These are phyloP conservation scores for Kregervanrija delftensis DNA, from an alignment of 805 yeast genomes.

Conservation along the genomic window DNA sequence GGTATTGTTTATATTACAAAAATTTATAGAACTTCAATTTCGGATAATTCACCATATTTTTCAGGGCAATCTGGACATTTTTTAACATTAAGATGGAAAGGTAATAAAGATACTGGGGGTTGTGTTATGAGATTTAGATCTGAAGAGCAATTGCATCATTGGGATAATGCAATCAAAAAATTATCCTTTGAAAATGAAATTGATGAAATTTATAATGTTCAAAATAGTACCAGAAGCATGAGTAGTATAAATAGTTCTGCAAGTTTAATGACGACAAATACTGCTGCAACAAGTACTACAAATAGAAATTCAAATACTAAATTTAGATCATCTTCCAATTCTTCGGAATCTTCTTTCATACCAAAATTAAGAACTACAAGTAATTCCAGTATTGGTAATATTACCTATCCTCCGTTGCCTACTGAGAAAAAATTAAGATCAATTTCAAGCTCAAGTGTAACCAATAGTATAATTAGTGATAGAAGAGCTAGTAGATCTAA, in stretches of 20 bases:
- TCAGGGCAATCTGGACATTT: slow-evolving; percentile 39
- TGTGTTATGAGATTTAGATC: slow-evolving; percentile 75
- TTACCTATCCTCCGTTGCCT: slow-evolving; percentile 20
- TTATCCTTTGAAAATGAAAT: slow-evolving; percentile 22
- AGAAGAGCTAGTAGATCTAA: slow-evolving; percentile 4
- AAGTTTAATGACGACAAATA: slow-evolving; percentile 6
- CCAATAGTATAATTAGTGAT: background rate
- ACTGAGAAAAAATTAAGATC: slow-evolving; percentile 26
- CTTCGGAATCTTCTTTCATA: slow-evolving; percentile 16
- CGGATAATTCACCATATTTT: slow-evolving; percentile 26
- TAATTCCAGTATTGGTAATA: slow-evolving; percentile 15
- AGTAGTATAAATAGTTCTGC: slow-evolving; percentile 6
- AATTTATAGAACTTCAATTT: slow-evolving; percentile 21
- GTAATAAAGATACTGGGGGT: slow-evolving; percentile 78
- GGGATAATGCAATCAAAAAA: slow-evolving; percentile 63
- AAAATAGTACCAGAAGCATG: slow-evolving; percentile 8
- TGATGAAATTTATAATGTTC: slow-evolving; percentile 5
- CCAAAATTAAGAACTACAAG: slow-evolving; percentile 24
- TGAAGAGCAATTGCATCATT: slow-evolving; percentile 76
- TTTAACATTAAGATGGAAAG: slow-evolving; percentile 72
- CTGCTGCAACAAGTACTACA: slow-evolving; percentile 12
- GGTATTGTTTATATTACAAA: slow-evolving; percentile 27
- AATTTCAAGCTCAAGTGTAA: slow-evolving; percentile 19
- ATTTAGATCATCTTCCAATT: slow-evolving; percentile 20
- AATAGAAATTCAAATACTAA: slow-evolving; percentile 12